Evolutionary conservation across 2,329 filamentous ascomycete species (phyloP).

Genomic region (Dothistroma pini): DNA sequence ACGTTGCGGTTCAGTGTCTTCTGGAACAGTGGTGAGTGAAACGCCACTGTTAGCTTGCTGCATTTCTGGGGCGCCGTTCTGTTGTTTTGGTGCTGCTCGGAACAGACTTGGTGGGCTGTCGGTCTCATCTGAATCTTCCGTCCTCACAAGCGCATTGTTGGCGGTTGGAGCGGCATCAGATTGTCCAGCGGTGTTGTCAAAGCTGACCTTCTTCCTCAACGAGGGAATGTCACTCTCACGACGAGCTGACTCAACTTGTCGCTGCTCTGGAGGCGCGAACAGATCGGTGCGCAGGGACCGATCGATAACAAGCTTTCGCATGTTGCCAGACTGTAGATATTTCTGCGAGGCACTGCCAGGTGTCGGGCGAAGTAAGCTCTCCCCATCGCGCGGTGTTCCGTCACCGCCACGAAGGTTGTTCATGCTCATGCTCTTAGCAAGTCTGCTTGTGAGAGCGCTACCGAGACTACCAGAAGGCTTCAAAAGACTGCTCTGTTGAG

Average conservation of each 20-base stretch:
- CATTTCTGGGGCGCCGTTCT: conserved; percentile 39
- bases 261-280: conserved; percentile 40
- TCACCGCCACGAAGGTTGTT: conserved; percentile 75
- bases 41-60: conserved; percentile 42
- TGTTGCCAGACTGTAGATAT: conserved; percentile 64
- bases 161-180: conserved; percentile 35
- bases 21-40: conserved; percentile 67
- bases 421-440: conserved; percentile 84
- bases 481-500: conserved; percentile 62
- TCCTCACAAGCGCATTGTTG: conserved; percentile 49
- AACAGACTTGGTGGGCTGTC: conserved; percentile 53
- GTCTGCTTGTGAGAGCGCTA: conserved; percentile 48
- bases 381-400: conserved; percentile 66
- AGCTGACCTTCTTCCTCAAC: conserved; percentile 83
- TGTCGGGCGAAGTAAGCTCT: conserved; percentile 77
- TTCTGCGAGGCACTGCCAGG: conserved; percentile 56
- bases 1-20: conserved; percentile 53
- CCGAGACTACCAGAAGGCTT: conserved; percentile 59
- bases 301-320: conserved; percentile 93
- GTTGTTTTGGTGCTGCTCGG: conserved; percentile 25
- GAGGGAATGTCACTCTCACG: conserved; percentile 36
- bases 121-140: conserved; percentile 40
- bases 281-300: conserved; percentile 72
- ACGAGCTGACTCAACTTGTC: conserved; percentile 17
- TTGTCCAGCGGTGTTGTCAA: conserved; percentile 62